These are phyloP conservation scores for Raffaelea deltoideospora DNA, from an alignment of 2,329 filamentous ascomycete genomes.

Conservation along the genomic window DNA sequence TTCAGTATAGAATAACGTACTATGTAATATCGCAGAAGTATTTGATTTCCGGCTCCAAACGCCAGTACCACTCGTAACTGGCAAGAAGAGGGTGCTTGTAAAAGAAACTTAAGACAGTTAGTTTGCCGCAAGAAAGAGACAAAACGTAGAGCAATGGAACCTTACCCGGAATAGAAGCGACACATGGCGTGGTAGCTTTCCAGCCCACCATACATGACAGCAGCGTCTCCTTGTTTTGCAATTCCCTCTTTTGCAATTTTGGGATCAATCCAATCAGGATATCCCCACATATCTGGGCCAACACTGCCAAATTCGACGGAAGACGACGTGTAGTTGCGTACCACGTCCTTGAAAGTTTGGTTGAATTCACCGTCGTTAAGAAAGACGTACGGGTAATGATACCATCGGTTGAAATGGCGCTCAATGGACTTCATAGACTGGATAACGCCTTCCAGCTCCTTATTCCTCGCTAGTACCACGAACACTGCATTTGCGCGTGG, in stretches of 20 bases:
- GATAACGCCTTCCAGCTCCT: conserved; percentile 89
- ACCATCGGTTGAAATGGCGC: conserved; percentile 98
- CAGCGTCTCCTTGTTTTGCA: conserved; percentile 86
- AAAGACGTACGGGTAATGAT: conserved; percentile 96
- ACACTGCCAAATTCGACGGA: conserved; percentile 90
- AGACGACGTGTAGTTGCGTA: conserved; percentile 79
- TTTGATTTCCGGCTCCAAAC: conserved; percentile 96
- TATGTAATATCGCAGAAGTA: conserved; percentile 99
- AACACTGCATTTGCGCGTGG: conserved; percentile 89
- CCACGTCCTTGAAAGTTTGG: conserved; percentile 74
- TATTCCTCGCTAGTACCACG: conserved; percentile 88
- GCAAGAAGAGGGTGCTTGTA: conserved; percentile 89
- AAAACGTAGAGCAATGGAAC: too few species aligned
- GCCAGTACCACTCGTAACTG: conserved; percentile 99
- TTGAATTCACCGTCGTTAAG: conserved; percentile 97
- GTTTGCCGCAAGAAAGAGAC: background rate
- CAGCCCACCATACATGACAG: conserved; percentile 98
- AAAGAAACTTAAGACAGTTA: conserved; percentile 50
- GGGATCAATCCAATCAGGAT: conserved; percentile 87
- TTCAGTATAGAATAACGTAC: conserved; percentile 32
- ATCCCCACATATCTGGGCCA: conserved; percentile 83
- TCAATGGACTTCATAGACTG: conserved; percentile 97
- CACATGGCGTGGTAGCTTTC: conserved; percentile 99
- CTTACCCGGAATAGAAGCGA: conserved; percentile 92
- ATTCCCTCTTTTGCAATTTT: conserved; percentile 94